These are phyloP conservation scores for Russula compacta DNA, from an alignment of 768 basidiomycete species.

Conservation along the genomic window DNA sequence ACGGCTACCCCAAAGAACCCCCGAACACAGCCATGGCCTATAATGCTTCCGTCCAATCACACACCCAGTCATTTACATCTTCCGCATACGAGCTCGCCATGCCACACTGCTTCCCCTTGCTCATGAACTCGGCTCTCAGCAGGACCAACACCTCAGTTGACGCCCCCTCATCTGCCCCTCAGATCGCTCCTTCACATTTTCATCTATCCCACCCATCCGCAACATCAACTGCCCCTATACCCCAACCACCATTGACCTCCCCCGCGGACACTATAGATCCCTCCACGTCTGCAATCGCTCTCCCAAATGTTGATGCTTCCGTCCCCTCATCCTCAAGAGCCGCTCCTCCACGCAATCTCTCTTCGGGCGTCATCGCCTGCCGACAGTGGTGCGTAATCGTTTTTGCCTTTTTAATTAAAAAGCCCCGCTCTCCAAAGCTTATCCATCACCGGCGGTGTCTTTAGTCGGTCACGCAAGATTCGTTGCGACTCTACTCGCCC, in stretches of 20 bases:
- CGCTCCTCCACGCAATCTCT: conserved; percentile 39
- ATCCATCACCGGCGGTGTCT: conserved; percentile 19
- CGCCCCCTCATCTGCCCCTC: not conserved
- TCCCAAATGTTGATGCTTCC: conserved; percentile 14
- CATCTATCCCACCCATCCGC: conserved; percentile 3
- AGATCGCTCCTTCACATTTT: conserved; percentile 16
- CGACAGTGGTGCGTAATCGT: conserved; percentile 59
- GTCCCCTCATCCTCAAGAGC: conserved; percentile 26
- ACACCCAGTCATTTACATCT: conserved; percentile 17
- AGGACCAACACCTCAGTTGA: conserved; percentile 5
- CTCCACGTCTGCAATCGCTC: conserved; percentile 14
- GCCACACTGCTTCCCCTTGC: conserved; percentile 5
- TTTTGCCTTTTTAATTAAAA: conserved; percentile 28
- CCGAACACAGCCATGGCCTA: conserved; percentile 13
- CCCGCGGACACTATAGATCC: conserved; percentile 11
- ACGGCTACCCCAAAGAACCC: conserved; percentile 17
- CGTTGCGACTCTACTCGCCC: conserved; percentile 80
- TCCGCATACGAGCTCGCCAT: conserved; percentile 18
- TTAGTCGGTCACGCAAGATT: conserved; percentile 76
- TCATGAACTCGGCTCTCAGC: conserved; percentile 12
- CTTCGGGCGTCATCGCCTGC: conserved; percentile 73
- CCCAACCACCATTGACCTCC: not conserved
- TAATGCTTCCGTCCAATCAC: conserved; percentile 16
- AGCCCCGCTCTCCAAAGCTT: conserved; percentile 12
- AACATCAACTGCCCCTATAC: conserved; percentile 2